Percentiles rank a stretch among this genome's conserved stretches.
These are phyloP conservation scores for Leptomonas seymouri DNA, from an alignment of 208 protist species.

Conservation along the genomic window DNA sequence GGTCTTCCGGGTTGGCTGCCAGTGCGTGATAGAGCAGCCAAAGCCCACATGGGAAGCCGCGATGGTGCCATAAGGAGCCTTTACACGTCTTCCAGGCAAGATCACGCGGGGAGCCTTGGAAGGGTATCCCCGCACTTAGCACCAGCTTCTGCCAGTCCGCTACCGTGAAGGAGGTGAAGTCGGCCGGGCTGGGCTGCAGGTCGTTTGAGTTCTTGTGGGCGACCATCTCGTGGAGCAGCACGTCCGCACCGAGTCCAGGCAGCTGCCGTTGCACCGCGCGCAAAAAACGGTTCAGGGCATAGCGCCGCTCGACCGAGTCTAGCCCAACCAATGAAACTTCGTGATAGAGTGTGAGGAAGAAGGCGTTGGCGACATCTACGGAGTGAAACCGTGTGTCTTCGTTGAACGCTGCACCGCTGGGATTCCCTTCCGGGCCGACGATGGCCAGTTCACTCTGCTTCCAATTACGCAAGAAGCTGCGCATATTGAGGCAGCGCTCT, in stretches of 20 bases:
- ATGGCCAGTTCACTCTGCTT: conserved; percentile 11
- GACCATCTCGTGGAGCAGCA: conserved; percentile 36
- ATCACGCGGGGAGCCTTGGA: conserved; percentile 37
- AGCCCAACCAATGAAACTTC: conserved; percentile 57
- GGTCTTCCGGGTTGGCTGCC: conserved; percentile 24
- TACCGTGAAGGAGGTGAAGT: conserved; percentile 15
- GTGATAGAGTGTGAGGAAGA: conserved; percentile 63
- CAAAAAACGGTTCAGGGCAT: conserved; percentile 53
- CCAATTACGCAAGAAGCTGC: conserved; percentile 20
- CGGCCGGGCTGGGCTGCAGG: neutral
- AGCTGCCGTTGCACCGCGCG: conserved; percentile 39
- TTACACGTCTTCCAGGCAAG: conserved; percentile 62
- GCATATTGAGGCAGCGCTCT: conserved; percentile 28
- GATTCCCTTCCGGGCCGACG: neutral
- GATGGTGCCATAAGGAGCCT: conserved; percentile 59
- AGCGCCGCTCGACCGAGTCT: conserved; percentile 17
- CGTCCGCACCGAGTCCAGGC: conserved; percentile 41
- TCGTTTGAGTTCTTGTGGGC: neutral
- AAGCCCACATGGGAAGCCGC: conserved; percentile 73
- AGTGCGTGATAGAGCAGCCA: conserved; percentile 81
- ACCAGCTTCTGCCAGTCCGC: conserved; percentile 50
- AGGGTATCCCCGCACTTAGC: conserved; percentile 53
- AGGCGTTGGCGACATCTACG: conserved; percentile 59
- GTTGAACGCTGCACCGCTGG: conserved; percentile 21
- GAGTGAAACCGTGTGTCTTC: conserved; percentile 42